These are phyloP conservation scores for Chernovozyma sophiae-reginae DNA, from an alignment of 1,139 yeast species.

Conservation along the genomic window DNA sequence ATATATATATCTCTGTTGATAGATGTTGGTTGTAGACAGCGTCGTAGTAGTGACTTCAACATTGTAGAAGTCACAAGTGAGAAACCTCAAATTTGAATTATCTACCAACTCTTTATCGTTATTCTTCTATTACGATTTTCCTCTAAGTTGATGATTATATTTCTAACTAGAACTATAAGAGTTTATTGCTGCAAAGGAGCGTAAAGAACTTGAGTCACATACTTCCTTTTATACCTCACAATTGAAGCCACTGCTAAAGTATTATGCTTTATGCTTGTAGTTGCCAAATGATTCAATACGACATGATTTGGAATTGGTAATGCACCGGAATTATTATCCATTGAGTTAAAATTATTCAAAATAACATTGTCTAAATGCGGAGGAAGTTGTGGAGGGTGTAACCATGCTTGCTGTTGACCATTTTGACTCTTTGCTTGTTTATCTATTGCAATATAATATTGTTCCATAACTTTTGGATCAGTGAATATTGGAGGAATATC, in stretches of 20 bases:
- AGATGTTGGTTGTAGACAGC: too few species aligned
- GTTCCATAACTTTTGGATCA: constrained; percentile 61
- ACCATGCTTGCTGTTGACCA: constrained; percentile 68
- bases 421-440: constrained; percentile 60
- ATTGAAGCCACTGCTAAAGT: constrained; percentile 48
- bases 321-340: constrained; percentile 47
- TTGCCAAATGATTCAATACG: constrained; percentile 45
- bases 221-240: constrained; percentile 45
- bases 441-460: constrained; percentile 69
- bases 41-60: too few species aligned
- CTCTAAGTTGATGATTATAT: background rate
- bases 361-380: constrained; percentile 48
- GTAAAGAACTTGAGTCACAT: constrained; percentile 46
- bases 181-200: constrained; percentile 41
- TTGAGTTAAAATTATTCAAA: constrained; percentile 44
- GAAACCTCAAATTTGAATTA: background rate
- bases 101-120: background rate
- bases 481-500: constrained; percentile 89
- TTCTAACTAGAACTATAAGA: background rate
- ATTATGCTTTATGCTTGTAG: constrained; percentile 46
- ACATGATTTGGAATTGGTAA: constrained; percentile 49
- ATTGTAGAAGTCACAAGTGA: background rate
- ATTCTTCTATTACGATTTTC: background rate
- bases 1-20: too few species aligned
- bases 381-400: constrained; percentile 50